Percentiles rank a stretch among this genome's conserved stretches.
Evolutionary conservation across 2,329 filamentous ascomycete species (phyloP).

Genomic region (Cladosporium sp.): DNA sequence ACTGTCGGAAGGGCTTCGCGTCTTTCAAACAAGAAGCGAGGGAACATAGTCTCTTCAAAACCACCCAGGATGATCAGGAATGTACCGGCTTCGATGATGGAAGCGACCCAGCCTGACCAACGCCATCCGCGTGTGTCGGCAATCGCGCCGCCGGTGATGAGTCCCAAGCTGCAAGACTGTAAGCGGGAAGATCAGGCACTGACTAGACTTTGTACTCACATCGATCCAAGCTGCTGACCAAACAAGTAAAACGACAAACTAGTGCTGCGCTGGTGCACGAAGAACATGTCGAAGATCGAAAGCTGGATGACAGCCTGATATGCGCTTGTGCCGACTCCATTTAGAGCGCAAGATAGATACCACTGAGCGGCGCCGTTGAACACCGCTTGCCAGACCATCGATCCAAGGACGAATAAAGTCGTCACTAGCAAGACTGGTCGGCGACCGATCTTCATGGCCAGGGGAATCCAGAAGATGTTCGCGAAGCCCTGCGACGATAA

Average conservation of each 20-base stretch:
- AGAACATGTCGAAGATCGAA: constrained; percentile 40
- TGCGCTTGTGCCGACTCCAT: constrained; percentile 34
- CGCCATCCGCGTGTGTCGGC: constrained; percentile 34
- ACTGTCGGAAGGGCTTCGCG: not conserved
- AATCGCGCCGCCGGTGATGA: constrained; percentile 37
- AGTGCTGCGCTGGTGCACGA: constrained; percentile 35
- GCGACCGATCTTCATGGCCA: constrained; percentile 36
- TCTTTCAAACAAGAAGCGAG: constrained; percentile 28
- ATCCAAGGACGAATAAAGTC: constrained; percentile 28
- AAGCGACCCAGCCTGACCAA: constrained; percentile 30
- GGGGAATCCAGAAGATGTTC: constrained; percentile 40
- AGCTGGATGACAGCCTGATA: constrained; percentile 39
- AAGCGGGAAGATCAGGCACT: not conserved
- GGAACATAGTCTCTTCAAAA: constrained; percentile 37
- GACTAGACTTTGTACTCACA: constrained; percentile 13
- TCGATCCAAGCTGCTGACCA: constrained; percentile 38
- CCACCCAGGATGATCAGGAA: constrained; percentile 23
- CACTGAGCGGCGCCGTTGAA: constrained; percentile 30
- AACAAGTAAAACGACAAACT: constrained; percentile 28
- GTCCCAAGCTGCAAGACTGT: constrained; percentile 20
- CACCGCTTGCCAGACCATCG: constrained; percentile 32
- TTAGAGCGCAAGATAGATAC: constrained; percentile 26
- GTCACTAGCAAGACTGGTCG: constrained; percentile 36
- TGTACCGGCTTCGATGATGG: constrained; percentile 24
- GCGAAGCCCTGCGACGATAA: constrained; percentile 16